Evolutionary conservation across 345 rosid species (phyloP), one percentile per base, ranked within the genome.

Genomic region (Schrenkiella parvula): DNA sequence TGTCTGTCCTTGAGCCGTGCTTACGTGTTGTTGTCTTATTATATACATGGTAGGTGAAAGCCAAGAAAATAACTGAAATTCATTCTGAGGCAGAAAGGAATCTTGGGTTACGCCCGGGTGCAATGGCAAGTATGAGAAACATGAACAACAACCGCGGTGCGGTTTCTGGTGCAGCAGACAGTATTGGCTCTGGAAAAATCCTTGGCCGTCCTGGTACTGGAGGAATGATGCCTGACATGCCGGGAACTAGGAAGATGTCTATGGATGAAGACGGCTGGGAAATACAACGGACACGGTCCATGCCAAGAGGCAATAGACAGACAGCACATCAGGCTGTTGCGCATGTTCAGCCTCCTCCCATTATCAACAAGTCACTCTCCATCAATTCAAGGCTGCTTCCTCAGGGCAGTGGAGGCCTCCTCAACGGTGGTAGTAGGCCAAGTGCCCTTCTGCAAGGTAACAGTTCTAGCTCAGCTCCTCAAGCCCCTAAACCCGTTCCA

Each of bases 211-310:
- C 88, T 64, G 98, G 97, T 38, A n/a, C 82, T 9, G 95, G 98
- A 13, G 96, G 97, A 17, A 82, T 92, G 97, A 92, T 92, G 97
- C 97, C 97, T 37, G 95, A 95, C 71, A 88, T 88, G 97, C 98
- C 95, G 0, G 93, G 97, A 70, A 54, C 82, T 58, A 89, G 90
- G 79, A 87, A 82, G 42, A 83, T 87, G 88, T 85, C 93, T 28
- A 68, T 82, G 10, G 98, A 88, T 71, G 80, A 73, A 71, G 95
- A 79, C 46, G 84, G 87, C 58, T 90, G 97, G 97, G 97, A 86
- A 71, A 64, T 85, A 8, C 82, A 82, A 4, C 75, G 90, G 55
- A 76, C 76, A 14, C 83, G 90, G 7, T 75, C 96, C 26, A 80
- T 84, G 84, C 91, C 90, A 0, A 82, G 95, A 78, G 93, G 91